Conservation (phyloP, 306 rosid species). For the Fagus sylvatica region DNA sequence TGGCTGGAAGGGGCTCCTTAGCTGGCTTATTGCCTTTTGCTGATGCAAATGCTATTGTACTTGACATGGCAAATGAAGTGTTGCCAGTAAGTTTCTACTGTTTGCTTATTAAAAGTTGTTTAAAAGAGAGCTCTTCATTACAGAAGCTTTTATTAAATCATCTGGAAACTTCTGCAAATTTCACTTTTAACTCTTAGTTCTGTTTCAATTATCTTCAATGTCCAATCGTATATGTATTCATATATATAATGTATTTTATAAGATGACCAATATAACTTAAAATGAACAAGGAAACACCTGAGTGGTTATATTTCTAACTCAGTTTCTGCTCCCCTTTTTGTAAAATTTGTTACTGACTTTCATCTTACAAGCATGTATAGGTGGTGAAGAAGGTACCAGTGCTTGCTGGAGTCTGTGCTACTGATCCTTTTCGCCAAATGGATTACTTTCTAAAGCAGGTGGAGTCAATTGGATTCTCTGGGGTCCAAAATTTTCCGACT, state of each 20-base stretch:
- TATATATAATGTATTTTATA: not conserved
- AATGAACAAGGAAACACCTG: not conserved
- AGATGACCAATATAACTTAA: not conserved
- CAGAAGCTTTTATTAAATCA: not conserved
- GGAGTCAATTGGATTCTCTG: conserved; percentile 83
- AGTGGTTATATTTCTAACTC: conserved; percentile 3
- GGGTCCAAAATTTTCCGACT: conserved; percentile 97
- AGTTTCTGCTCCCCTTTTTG: not conserved
- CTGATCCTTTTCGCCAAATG: conserved; percentile 95
- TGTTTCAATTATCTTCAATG: not conserved
- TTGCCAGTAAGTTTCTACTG: conserved; percentile 65
- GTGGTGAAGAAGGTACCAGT: conserved; percentile 82
- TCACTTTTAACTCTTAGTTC: not conserved
- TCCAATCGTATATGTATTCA: not conserved
- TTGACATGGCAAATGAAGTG: conserved; percentile 94
- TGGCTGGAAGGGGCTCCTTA: conserved; percentile 96
- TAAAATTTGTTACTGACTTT: conserved; percentile 10
- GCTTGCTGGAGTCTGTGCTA: conserved; percentile 88
- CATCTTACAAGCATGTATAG: conserved; percentile 41
- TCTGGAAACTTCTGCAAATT: not conserved
- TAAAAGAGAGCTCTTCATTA: not conserved
- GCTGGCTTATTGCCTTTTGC: conserved; percentile 93
- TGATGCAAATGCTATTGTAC: conserved; percentile 91
- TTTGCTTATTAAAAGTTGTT: conserved; percentile 23
- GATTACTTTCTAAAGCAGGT: conserved; percentile 83